Evolutionary conservation across 139 green algal genomes (phyloP).

Genomic region (Chlamydomonas eustigma): DNA sequence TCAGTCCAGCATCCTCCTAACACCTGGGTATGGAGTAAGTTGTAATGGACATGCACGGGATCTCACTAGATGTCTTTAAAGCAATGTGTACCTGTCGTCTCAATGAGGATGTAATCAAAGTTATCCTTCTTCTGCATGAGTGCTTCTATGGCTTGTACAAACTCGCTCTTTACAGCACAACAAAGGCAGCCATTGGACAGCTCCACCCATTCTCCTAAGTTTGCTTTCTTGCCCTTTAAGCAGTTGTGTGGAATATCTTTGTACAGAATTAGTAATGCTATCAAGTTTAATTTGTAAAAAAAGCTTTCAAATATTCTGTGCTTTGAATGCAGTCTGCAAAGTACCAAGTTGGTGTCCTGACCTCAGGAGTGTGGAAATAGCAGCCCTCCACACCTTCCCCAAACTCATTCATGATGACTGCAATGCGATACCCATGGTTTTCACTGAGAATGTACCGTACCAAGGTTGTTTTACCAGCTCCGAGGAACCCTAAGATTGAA

Average conservation of each 20-base stretch:
- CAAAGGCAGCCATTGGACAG: slow-evolving; percentile 98
- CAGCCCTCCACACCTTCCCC: slow-evolving; percentile 31
- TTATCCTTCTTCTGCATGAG: slow-evolving; percentile 25
- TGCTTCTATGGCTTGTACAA: slow-evolving; percentile 62
- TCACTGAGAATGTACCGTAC: slow-evolving; percentile 59
- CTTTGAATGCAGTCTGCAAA: too few species aligned
- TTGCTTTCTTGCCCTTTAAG: slow-evolving; percentile 4
- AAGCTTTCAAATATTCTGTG: too few species aligned
- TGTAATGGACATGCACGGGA: too few species aligned
- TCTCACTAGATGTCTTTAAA: too few species aligned
- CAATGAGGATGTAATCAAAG: slow-evolving; percentile 89
- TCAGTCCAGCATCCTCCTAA: too few species aligned
- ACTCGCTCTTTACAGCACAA: slow-evolving; percentile 91
- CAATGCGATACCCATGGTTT: slow-evolving; percentile 59
- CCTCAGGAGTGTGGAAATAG: slow-evolving; percentile 22
- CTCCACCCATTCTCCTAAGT: slow-evolving; percentile 78
- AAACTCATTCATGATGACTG: slow-evolving; percentile 71
- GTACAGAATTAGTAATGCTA: not conserved
- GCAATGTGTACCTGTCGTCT: slow-evolving; percentile 82
- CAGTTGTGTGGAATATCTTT: too few species aligned
- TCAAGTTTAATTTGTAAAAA: too few species aligned
- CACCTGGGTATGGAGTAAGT: too few species aligned
- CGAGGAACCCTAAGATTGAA: slow-evolving; percentile 11
- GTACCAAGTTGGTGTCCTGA: too few species aligned
- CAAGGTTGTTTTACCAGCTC: slow-evolving; percentile 50